Percentiles rank a stretch among this genome's conserved stretches.
Evolutionary conservation across 768 basidiomycete species (phyloP).

Genomic region (Tylopilus subfusipes): DNA sequence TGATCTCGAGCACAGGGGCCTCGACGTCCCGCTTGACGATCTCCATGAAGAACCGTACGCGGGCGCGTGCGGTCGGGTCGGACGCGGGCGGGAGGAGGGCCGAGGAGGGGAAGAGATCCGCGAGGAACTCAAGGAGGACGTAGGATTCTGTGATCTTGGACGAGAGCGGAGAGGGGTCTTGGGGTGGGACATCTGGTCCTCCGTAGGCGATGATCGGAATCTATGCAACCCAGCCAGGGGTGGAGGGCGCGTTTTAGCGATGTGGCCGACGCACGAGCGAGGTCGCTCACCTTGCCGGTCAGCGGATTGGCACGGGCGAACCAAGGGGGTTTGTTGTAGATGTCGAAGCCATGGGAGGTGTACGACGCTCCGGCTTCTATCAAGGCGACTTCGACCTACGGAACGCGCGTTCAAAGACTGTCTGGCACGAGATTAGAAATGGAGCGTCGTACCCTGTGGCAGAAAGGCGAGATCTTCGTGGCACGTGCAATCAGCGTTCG

Average conservation of each 20-base stretch:
- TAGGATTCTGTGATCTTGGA: slow-evolving; percentile 61
- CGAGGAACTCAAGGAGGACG: slow-evolving; percentile 62
- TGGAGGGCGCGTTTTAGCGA: no score
- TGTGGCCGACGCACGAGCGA: no score
- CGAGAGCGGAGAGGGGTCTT: slow-evolving; percentile 55
- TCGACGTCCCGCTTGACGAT: slow-evolving; percentile 38
- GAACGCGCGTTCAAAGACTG: neutral
- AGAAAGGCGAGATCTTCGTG: slow-evolving; percentile 51
- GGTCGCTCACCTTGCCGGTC: slow-evolving; percentile 49
- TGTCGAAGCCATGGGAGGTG: slow-evolving; percentile 52
- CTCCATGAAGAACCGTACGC: slow-evolving; percentile 61
- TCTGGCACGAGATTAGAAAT: neutral
- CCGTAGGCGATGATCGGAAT: slow-evolving; percentile 60
- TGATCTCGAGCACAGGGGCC: slow-evolving; percentile 33
- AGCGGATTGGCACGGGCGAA: slow-evolving; percentile 61
- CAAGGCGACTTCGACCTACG: slow-evolving; percentile 55
- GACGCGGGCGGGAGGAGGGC: slow-evolving; percentile 42
- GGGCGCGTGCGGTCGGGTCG: slow-evolving; percentile 52
- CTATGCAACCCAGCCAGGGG: no score
- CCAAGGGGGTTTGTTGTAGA: slow-evolving; percentile 65
- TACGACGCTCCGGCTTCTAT: slow-evolving; percentile 48
- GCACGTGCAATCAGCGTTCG: neutral
- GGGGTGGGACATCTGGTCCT: slow-evolving; percentile 49
- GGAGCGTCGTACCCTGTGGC: slow-evolving; percentile 42
- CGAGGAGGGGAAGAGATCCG: slow-evolving; percentile 50